Base-by-base conservation (phyloP, 306 rosid species). In the Cucumis cinereus region DNA sequence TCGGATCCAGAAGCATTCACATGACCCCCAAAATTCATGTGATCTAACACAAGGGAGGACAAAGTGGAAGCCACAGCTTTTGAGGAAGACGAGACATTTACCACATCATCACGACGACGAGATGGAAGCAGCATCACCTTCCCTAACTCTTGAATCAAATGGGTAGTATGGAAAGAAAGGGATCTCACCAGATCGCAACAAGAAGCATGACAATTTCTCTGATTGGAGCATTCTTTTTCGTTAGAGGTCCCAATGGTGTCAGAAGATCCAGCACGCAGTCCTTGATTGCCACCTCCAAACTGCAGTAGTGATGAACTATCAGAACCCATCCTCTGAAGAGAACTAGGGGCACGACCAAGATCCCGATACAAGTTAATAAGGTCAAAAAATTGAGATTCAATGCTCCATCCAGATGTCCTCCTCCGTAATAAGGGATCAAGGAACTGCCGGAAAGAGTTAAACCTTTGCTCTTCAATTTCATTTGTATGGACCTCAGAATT, bases 71-170 rank as follows among this genome's bases (percentile, higher is more conserved):
- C 96, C 72, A 91, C 96, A 0, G 90, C 86, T 85, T 90, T 91
- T 54, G 98, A 88, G 61, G 98, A 82, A 62, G 97, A 86, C 16
- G 90, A 91, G 72, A 90, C 88, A 81, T 76, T 93, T 62, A 84
- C 89, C 84, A 84, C 73, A 80, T 93, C 98, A 81, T 93, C 98
- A 35, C 96, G 96, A 49, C 97, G 90, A 77, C 98, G 98, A 81
- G 96, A 89, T 66, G 98, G 97, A 77, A 84, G 89, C 84, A 87
- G 66, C 98, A 93, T 93, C 75, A 84, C 92, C 86, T 88, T 91
- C 73, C 97, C 98, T 55, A 93, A 71, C 91, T 93, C 98, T 85
- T 93, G 98, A 85, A 93, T 91, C 88, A 93, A 82, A 87, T 91
- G 97, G 76, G 91, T 88, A 38, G 89, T 86, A 82, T 93, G 97